phyloP scores from a whole-genome alignment of 345 rosid species.

The Melaleuca alternifolia region DNA sequence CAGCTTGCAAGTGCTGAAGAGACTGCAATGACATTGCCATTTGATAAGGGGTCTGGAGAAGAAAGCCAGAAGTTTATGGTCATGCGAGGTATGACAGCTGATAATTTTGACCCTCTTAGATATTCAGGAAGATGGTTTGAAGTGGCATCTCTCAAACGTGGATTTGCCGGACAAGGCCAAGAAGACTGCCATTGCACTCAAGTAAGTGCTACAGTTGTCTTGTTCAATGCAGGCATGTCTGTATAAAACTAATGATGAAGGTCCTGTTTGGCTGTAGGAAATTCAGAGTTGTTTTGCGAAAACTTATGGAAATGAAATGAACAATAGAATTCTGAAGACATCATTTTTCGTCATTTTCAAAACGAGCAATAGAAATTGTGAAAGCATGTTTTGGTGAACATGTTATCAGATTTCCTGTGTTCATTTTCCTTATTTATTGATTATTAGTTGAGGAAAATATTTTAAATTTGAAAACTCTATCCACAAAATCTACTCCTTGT shows the following conservation, averaged over 20 bases:
- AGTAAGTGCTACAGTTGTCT: constrained; percentile 22
- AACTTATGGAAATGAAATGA: neutral
- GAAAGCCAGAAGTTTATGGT: constrained; percentile 52
- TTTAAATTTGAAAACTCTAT: neutral
- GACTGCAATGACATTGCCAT: constrained; percentile 33
- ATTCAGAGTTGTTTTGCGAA: neutral
- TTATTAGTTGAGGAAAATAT: neutral
- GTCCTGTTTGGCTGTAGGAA: neutral
- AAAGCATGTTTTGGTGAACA: neutral
- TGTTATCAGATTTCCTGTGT: neutral
- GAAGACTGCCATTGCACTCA: constrained; percentile 98
- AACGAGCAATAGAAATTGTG: neutral
- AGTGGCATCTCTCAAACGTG: constrained; percentile 93
- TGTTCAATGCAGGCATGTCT: neutral
- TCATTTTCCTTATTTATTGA: neutral
- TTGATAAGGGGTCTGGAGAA: constrained; percentile 43
- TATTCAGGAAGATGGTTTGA: constrained; percentile 98
- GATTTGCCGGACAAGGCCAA: constrained; percentile 97
- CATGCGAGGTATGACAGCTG: constrained; percentile 92
- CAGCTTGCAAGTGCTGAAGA: constrained; percentile 52
- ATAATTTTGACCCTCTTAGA: constrained; percentile 71
- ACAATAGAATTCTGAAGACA: neutral
- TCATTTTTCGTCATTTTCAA: no score
- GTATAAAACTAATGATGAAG: neutral
- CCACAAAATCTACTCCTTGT: neutral